Evolutionary conservation across 2,329 filamentous ascomycete species (phyloP), one percentile per base, ranked within the genome.

Genomic region (Microsporum ferrugineum): DNA sequence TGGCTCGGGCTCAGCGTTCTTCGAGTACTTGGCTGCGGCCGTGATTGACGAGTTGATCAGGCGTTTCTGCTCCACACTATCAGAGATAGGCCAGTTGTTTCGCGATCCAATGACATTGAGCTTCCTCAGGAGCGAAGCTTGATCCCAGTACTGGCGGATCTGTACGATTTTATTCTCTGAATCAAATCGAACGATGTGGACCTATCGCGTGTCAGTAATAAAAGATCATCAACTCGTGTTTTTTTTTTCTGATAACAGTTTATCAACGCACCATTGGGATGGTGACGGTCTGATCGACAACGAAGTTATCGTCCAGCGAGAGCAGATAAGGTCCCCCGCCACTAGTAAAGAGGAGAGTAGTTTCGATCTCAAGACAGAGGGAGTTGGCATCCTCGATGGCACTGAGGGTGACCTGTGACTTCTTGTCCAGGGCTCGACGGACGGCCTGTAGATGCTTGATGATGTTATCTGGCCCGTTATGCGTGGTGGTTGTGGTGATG

Each of bases 121-220:
- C 74, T 95, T 88, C 78, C 94, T 97, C 66, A 99, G 83, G 45
- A 99, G 83, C 60, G 90, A 88, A 63, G 86, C 91, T 75, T 99
- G 94, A 73, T 99, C 94, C 94, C 94, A 99, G 73, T 88, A 89
- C 67, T 92, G 84, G 67, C 92, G 88, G 65, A 97, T 88, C 73
- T 94, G 89, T 63, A 82, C 74, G 71, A 99, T 96, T 77, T 89
- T 91, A 72, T 85, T 83, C 55, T 87, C 75, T 66, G 75, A 72
- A 73, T 95, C 83, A 75, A 96, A 96, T 62, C 84, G 83, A 66
- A 99, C 91, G 65, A 97, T 86, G 78, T 99, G 94, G 68, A 87
- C 83, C 89, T 94, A 36, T 41, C 2, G 6, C 1, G n/a, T 3
- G 33, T 17, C 57, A 27, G 51, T 61, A 60, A 62, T 29, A 14